A percentile compares a stretch with the other conserved stretches of the same genome.
phyloP scores from a whole-genome alignment of 257 asterid species.

The Solanum megistacrolobum region DNA sequence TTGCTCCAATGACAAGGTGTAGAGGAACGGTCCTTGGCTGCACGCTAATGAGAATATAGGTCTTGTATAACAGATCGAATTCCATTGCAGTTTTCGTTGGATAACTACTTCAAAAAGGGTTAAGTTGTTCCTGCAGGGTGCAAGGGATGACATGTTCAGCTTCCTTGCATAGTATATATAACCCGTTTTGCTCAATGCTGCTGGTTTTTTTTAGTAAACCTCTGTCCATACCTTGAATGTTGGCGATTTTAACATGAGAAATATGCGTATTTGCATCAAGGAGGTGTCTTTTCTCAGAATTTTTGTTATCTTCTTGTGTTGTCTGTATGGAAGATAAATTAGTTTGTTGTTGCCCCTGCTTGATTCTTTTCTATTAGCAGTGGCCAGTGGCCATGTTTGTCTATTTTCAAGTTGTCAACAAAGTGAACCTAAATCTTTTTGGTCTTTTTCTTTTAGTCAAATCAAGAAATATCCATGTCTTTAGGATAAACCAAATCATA shows the following conservation, averaged over 20 bases:
- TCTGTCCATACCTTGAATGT: not conserved
- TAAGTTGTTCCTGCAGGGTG: not conserved
- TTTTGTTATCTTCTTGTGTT: not conserved
- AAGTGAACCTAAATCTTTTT: not conserved
- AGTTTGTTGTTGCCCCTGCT: not conserved
- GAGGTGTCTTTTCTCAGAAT: not conserved
- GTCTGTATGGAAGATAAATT: not conserved
- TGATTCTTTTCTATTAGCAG: not conserved
- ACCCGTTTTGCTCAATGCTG: not conserved
- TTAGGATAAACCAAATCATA: not conserved
- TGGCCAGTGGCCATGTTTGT: not conserved
- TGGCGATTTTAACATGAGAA: conserved; percentile 1
- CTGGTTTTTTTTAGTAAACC: not conserved
- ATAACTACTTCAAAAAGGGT: not conserved
- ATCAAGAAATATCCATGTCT: not conserved
- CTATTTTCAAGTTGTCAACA: not conserved
- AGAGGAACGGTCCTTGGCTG: conserved; percentile 87
- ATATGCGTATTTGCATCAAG: not conserved
- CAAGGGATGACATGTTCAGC: not conserved
- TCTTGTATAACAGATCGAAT: not conserved
- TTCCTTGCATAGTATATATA: not conserved
- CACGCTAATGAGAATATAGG: conserved; percentile 68
- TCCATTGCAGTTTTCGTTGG: not conserved
- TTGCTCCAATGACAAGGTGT: conserved; percentile 83
- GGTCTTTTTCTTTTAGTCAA: not conserved